phyloP scores from a whole-genome alignment of 2,329 filamentous ascomycete genomes.

The Polychaeton citri region DNA sequence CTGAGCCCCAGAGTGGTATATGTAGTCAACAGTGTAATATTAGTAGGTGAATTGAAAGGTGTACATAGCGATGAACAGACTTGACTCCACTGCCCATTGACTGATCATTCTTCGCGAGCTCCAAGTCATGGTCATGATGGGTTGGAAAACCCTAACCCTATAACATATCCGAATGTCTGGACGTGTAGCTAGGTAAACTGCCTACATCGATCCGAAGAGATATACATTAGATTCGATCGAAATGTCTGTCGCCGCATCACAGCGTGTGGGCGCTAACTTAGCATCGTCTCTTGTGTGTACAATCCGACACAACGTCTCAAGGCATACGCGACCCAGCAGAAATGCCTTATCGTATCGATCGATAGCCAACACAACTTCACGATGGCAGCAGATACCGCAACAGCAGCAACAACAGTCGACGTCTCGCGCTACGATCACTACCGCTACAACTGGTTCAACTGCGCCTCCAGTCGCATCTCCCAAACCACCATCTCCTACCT shows the following conservation, averaged over 20 bases:
- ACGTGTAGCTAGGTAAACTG: too few species aligned
- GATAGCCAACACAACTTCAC: constrained; percentile 7
- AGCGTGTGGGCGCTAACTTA: constrained; percentile 12
- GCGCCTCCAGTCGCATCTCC: background rate
- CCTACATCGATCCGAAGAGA: too few species aligned
- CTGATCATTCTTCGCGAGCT: too few species aligned
- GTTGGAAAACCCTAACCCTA: background rate
- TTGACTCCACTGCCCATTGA: too few species aligned
- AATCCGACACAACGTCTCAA: constrained; percentile 10
- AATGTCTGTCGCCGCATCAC: constrained; percentile 10
- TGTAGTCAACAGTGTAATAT: too few species aligned
- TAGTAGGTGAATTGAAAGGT: too few species aligned
- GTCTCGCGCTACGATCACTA: background rate
- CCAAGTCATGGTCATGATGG: too few species aligned
- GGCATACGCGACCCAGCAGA: background rate
- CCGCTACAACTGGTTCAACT: background rate
- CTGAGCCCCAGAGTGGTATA: too few species aligned
- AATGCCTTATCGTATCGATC: background rate
- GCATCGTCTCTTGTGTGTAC: constrained; percentile 8
- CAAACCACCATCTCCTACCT: background rate
- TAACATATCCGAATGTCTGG: too few species aligned
- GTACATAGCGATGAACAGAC: too few species aligned
- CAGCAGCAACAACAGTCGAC: constrained; percentile 8
- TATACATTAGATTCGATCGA: too few species aligned
- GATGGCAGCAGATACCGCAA: constrained; percentile 13